A percentile compares a stretch with the other conserved stretches of the same genome.
phyloP scores from a whole-genome alignment of 2,329 filamentous ascomycete genomes.

The Dothideomycetes sp. region DNA sequence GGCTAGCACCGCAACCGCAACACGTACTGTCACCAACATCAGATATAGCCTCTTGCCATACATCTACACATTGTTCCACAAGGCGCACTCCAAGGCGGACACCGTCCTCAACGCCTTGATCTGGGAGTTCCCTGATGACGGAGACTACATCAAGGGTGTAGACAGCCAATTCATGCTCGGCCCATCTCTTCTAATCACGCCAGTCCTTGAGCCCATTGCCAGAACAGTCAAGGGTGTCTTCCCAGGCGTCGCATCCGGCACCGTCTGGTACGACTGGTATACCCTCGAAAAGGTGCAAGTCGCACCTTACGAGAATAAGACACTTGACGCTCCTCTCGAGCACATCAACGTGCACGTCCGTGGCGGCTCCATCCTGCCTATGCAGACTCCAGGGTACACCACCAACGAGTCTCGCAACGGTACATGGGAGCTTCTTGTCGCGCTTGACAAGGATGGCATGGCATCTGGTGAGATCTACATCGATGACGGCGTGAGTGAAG shows the following conservation, averaged over 20 bases:
- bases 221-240: conserved; percentile 17
- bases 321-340: conserved; percentile 14
- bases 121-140: conserved; percentile 18
- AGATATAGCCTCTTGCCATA: conserved; percentile 17
- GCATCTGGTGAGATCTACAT: conserved; percentile 15
- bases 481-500: conserved; percentile 16
- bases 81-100: conserved; percentile 13
- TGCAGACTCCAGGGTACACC: conserved; percentile 16
- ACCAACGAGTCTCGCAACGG: conserved; percentile 12
- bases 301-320: conserved; percentile 15
- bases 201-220: conserved; percentile 15
- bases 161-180: conserved; percentile 19
- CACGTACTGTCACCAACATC: conserved; percentile 17
- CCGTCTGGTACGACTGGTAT: conserved; percentile 19
- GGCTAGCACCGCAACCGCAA: conserved; percentile 15
- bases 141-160: conserved; percentile 11
- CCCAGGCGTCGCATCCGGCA: conserved; percentile 15
- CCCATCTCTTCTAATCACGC: conserved; percentile 15
- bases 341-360: conserved; percentile 15
- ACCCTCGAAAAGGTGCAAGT: conserved; percentile 12
- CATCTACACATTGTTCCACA: conserved; percentile 18
- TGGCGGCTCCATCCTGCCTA: conserved; percentile 15
- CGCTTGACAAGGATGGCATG: conserved; percentile 14
- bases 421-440: conserved; percentile 16
- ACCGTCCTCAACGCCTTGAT: conserved; percentile 16